A percentile compares a stretch with the other conserved stretches of the same genome.
Conservation (phyloP, 495 filamentous ascomycete species). For the Parathielavia hyrcaniae region DNA sequence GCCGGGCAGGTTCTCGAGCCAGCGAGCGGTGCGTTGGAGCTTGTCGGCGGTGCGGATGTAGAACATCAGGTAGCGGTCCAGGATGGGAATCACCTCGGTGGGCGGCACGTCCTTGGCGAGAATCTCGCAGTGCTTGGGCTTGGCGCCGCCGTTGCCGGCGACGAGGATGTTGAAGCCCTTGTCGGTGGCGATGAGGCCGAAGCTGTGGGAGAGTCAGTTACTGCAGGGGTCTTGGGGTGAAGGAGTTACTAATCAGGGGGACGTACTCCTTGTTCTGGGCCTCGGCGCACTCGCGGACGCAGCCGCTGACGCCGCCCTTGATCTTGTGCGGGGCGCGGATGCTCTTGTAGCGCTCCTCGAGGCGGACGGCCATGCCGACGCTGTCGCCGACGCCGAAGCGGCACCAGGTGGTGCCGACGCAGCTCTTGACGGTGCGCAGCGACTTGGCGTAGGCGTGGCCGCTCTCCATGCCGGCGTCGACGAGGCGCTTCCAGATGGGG, state of each 20-base stretch:
- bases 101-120: conserved; percentile 85
- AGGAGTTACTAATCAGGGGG: background rate
- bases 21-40: conserved; percentile 86
- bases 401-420: conserved; percentile 94
- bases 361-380: conserved; percentile 90
- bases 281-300: conserved; percentile 90
- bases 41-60: conserved; percentile 96
- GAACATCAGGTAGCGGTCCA: conserved; percentile 92
- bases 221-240: conserved; percentile 9
- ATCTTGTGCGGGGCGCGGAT: conserved; percentile 88
- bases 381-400: conserved; percentile 89
- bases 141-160: conserved; percentile 86
- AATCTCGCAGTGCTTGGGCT: conserved; percentile 78
- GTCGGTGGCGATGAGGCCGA: conserved; percentile 89
- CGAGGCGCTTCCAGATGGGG: conserved; percentile 79
- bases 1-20: conserved; percentile 82
- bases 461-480: conserved; percentile 90
- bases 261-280: conserved; percentile 89
- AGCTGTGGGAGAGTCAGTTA: conserved; percentile 43
- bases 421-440: conserved; percentile 87
- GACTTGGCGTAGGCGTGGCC: conserved; percentile 95
- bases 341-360: conserved; percentile 94
- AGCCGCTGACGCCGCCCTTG: conserved; percentile 88
- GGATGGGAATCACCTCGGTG: conserved; percentile 75
- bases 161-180: conserved; percentile 97